Base-by-base conservation (phyloP, 441 rosid species). In the Biscutella auriculata region DNA sequence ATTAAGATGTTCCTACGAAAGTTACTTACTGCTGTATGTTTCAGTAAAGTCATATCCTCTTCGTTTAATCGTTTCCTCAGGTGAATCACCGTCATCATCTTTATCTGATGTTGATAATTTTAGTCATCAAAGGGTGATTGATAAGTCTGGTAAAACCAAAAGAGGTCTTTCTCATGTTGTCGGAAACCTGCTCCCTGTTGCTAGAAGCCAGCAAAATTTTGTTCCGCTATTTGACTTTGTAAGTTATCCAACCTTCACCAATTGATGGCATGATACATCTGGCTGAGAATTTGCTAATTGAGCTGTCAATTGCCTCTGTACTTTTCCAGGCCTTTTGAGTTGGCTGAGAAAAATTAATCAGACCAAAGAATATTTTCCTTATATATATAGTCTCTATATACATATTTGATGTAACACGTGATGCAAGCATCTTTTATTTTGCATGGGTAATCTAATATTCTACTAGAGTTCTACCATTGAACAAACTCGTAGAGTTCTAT, bases 51-150 rank as follows among this genome's bases (percentile, higher is more conserved):
- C n/a, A n/a, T n/a, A n/a, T n/a, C n/a, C n/a, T 52, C 11, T 56
- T 49, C 19, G 19, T 52, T 14, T 30, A 57, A 47, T 65, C 32
- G 40, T 69, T 72, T 73, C 53, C 48, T 48, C 76, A 92, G 97
- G 95, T 62, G 97, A 88, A 65, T 88, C 95, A 45, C 94, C 98
- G 8, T 86, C 97, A 27, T 88, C 98, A 17, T 88, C 95, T 23
- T 82, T 87, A 62, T 92, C 97, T 12, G 98, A 92, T 70, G 67
- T 84, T 29, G 98, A 92, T 66, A 86, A 78, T 75, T 72, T 84
- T 63, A 76, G 72, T 65, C 74, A 80, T 71, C 82, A 74, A 69
- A 73, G 71, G 55, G 57, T 75, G 43, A 54, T 41, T 3, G 94
- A 84, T 54, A 85, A 70, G 78, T 68, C 73, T 62, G 59, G 72